phyloP scores from a whole-genome alignment of 2,329 filamentous ascomycete genomes.

The Ambrosiella beaveri region DNA sequence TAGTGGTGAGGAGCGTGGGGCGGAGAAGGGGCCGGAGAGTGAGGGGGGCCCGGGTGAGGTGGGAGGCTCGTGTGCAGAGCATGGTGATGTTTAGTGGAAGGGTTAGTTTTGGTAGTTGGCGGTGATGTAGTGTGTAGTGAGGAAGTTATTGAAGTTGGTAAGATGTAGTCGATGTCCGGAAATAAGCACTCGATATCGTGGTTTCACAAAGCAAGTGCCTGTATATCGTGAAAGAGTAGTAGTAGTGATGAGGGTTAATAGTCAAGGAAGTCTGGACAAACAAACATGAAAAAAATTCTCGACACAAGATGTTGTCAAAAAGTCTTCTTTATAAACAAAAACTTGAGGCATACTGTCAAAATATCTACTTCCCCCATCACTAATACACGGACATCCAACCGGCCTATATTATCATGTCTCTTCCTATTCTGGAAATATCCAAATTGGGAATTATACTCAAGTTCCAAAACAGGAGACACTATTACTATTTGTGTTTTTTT shows the following conservation, averaged over 20 bases:
- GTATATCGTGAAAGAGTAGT: no score
- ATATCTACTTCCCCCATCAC: not conserved
- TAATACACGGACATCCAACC: not conserved
- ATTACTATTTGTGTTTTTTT: not conserved
- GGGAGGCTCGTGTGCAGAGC: slow-evolving; percentile 3
- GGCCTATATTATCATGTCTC: not conserved
- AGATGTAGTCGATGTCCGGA: not conserved
- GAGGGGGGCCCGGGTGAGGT: not conserved
- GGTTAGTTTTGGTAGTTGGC: not conserved
- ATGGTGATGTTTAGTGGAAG: not conserved
- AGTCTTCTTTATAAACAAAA: not conserved
- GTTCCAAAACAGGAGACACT: not conserved
- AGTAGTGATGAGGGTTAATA: no score
- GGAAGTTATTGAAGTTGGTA: not conserved
- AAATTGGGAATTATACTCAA: not conserved
- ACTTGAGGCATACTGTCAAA: not conserved
- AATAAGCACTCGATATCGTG: not conserved
- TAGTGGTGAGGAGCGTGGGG: slow-evolving; percentile 5
- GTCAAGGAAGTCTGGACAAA: not conserved
- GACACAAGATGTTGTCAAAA: not conserved
- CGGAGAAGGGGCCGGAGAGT: not conserved
- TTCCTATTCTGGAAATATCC: not conserved
- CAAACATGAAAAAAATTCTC: not conserved
- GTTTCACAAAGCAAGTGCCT: no score
- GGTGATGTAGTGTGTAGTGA: not conserved